Evolutionary conservation across 176 grass and related monocot species (phyloP).

Genomic region (Bonia amplexicaulis): DNA sequence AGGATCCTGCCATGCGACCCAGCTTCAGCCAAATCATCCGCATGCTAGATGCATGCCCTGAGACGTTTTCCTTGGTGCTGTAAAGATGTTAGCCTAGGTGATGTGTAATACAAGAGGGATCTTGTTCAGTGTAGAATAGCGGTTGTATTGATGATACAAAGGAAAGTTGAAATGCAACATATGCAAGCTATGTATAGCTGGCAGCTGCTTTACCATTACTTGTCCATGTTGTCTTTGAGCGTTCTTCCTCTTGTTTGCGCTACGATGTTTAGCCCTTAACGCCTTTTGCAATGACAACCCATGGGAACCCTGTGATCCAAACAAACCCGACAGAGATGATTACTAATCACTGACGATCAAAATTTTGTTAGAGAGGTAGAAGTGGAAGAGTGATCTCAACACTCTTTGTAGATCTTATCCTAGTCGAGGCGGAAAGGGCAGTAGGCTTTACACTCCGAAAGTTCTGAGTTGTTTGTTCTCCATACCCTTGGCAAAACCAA

Average conservation of each 20-base stretch:
- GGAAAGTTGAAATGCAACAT: conserved; percentile 27
- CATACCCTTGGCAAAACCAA: too few relatives aligned
- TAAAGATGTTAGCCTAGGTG: conserved; percentile 60
- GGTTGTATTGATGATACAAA: conserved; percentile 47
- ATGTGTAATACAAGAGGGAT: conserved; percentile 40
- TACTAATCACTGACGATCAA: neutral
- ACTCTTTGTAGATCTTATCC: neutral
- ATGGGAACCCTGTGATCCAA: neutral
- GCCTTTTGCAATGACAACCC: neutral
- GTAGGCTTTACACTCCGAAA: neutral
- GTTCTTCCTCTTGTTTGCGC: neutral
- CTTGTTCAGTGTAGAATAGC: conserved; percentile 44
- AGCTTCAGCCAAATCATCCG: conserved; percentile 92
- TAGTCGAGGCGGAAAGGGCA: neutral
- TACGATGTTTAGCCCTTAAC: neutral
- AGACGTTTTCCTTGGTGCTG: conserved; percentile 38
- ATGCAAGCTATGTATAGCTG: conserved; percentile 41
- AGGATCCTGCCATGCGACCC: conserved; percentile 80
- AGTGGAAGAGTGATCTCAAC: neutral
- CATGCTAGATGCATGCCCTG: conserved; percentile 64
- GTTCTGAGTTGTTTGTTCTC: too few relatives aligned
- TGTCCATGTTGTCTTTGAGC: neutral
- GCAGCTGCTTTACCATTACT: conserved; percentile 30
- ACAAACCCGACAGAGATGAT: too few relatives aligned
- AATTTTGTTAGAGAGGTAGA: too few relatives aligned